phyloP scores from a whole-genome alignment of 2,329 filamentous ascomycete genomes.

The Penicillium hordei region DNA sequence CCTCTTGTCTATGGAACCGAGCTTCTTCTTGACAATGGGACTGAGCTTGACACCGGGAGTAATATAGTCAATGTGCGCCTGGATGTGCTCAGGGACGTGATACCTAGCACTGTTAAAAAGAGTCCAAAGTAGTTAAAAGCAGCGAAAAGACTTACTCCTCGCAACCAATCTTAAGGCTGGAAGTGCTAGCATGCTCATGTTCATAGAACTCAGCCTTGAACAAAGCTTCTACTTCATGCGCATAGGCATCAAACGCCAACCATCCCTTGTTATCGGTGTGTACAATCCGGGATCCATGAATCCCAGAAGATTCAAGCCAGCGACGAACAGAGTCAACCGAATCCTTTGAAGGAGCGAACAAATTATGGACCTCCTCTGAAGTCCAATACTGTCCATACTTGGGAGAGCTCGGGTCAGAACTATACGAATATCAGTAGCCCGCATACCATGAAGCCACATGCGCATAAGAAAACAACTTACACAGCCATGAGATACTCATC shows the following conservation, averaged over 20 bases:
- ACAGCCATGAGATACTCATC: conserved; percentile 48
- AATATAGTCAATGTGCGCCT: conserved; percentile 56
- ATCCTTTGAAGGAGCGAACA: conserved; percentile 46
- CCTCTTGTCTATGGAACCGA: conserved; percentile 35
- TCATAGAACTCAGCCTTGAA: conserved; percentile 56
- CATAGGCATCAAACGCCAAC: conserved; percentile 57
- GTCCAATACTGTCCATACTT: conserved; percentile 48
- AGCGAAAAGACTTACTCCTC: conserved; percentile 39
- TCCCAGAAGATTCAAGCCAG: conserved; percentile 57
- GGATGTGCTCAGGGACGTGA: conserved; percentile 51
- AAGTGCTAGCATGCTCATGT: conserved; percentile 44
- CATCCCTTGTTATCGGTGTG: conserved; percentile 55
- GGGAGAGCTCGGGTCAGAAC: conserved; percentile 44
- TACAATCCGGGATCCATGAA: conserved; percentile 49
- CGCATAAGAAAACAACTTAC: conserved; percentile 16
- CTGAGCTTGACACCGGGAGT: conserved; percentile 56
- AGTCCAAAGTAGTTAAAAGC: background rate
- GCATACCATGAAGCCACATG: background rate
- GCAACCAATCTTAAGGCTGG: conserved; percentile 32
- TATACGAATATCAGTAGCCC: conserved; percentile 10
- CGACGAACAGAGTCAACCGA: conserved; percentile 52
- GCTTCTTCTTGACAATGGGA: conserved; percentile 39
- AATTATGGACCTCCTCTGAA: conserved; percentile 44
- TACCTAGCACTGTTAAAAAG: conserved; percentile 34
- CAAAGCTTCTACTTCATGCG: conserved; percentile 54